These are phyloP conservation scores for Nephelium lappaceum DNA, from an alignment of 345 rosid species.

Conservation along the genomic window DNA sequence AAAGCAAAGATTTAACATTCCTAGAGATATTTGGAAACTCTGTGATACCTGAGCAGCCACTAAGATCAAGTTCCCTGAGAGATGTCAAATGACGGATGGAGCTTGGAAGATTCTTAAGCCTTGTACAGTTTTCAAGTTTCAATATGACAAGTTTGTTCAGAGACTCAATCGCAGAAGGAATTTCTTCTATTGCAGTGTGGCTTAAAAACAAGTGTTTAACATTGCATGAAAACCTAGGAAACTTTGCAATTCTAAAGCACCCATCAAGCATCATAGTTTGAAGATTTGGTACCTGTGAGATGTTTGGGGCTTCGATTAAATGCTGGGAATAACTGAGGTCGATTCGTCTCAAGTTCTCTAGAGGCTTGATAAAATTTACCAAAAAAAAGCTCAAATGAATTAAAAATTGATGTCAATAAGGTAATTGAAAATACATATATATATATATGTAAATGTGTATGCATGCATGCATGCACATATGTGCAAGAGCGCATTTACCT, in stretches of 20 bases:
- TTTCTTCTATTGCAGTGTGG: neutral
- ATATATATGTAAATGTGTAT: neutral
- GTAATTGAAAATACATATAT: no score
- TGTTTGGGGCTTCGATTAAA: neutral
- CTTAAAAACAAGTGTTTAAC: no score
- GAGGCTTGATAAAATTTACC: neutral
- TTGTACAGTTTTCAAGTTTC: neutral
- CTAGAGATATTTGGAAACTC: neutral
- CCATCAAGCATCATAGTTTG: neutral
- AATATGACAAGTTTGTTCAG: neutral
- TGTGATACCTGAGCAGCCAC: slow-evolving; percentile 10
- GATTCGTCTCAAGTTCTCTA: neutral
- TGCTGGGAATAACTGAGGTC: neutral
- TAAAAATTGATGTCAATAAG: no score
- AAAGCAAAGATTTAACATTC: neutral
- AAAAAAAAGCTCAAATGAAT: no score
- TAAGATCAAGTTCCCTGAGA: neutral
- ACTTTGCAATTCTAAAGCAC: neutral
- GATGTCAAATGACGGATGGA: neutral
- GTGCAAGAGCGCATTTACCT: neutral
- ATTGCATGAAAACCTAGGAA: neutral
- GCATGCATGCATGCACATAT: neutral
- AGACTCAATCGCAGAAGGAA: neutral
- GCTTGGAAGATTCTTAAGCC: slow-evolving; percentile 10
- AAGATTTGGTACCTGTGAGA: neutral